Conservation (phyloP, 2,329 filamentous ascomycete species). For the Cordyceps fumosorosea region DNA sequence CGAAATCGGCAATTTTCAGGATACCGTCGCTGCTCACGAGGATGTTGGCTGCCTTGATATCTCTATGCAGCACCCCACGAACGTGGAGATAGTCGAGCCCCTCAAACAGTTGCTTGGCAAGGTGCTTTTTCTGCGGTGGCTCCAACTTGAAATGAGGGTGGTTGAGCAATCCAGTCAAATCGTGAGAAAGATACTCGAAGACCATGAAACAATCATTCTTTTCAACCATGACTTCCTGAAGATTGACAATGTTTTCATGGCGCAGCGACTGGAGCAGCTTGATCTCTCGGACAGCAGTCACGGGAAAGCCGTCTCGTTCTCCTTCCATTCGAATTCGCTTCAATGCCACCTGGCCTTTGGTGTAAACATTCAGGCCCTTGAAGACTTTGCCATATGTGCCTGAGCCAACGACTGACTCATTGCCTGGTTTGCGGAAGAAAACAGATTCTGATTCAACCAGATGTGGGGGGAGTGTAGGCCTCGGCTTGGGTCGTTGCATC, state of each 20-base stretch:
- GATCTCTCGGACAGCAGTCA: conserved; percentile 86
- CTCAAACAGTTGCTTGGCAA: conserved; percentile 88
- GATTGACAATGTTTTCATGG: conserved; percentile 73
- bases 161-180: conserved; percentile 89
- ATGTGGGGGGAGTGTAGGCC: conserved; percentile 64
- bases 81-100: conserved; percentile 90
- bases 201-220: conserved; percentile 99
- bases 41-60: conserved; percentile 98
- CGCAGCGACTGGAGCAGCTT: conserved; percentile 83
- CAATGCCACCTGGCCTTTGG: conserved; percentile 71
- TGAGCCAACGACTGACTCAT: conserved; percentile 91
- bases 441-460: conserved; percentile 78
- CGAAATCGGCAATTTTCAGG: conserved; percentile 92
- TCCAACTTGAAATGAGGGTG: conserved; percentile 88
- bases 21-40: conserved; percentile 84
- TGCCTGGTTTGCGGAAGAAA: conserved; percentile 92
- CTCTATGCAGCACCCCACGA: conserved; percentile 87
- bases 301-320: conserved; percentile 83
- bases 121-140: conserved; percentile 80
- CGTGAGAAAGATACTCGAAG: conserved; percentile 95
- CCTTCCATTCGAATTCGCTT: conserved; percentile 94
- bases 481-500: conserved; percentile 63
- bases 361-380: conserved; percentile 91
- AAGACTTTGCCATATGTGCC: conserved; percentile 96
- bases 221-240: conserved; percentile 95